Conservation (phyloP, 2,329 filamentous ascomycete species). For the Epichloe festucae region DNA sequence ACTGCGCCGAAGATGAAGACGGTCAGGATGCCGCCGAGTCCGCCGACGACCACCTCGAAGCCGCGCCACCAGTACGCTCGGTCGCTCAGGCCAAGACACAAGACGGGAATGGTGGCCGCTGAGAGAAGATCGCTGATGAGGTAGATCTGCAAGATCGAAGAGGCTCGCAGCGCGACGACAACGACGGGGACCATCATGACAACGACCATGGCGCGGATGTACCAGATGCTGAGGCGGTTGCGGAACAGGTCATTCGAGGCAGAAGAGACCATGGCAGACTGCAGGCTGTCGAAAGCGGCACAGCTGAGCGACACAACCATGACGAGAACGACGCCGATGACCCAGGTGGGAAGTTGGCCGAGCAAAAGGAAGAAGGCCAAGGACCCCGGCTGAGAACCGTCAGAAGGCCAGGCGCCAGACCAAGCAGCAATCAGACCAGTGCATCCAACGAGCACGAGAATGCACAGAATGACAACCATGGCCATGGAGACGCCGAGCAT, state of each 20-base stretch:
- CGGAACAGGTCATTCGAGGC: slow-evolving; percentile 76
- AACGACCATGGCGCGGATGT: slow-evolving; percentile 56
- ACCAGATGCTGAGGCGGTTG: slow-evolving; percentile 65
- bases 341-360: slow-evolving; percentile 60
- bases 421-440: slow-evolving; percentile 66
- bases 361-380: slow-evolving; percentile 67
- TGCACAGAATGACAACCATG: slow-evolving; percentile 48
- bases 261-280: slow-evolving; percentile 75
- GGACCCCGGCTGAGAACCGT: slow-evolving; percentile 43
- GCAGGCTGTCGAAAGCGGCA: slow-evolving; percentile 67
- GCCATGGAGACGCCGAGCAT: slow-evolving; percentile 63
- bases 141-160: slow-evolving; percentile 68
- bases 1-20: slow-evolving; percentile 72
- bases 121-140: slow-evolving; percentile 71
- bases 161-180: slow-evolving; percentile 59
- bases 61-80: slow-evolving; percentile 66
- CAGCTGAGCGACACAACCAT: slow-evolving; percentile 69
- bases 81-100: slow-evolving; percentile 59
- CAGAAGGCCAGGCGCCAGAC: slow-evolving; percentile 58
- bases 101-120: slow-evolving; percentile 60
- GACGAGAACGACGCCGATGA: slow-evolving; percentile 68
- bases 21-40: slow-evolving; percentile 62
- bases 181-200: slow-evolving; percentile 62
- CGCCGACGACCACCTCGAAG: slow-evolving; percentile 67
- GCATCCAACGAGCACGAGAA: slow-evolving; percentile 59